Conservation (phyloP, 2,329 filamentous ascomycete genomes). For the Clonostachys chloroleuca region DNA sequence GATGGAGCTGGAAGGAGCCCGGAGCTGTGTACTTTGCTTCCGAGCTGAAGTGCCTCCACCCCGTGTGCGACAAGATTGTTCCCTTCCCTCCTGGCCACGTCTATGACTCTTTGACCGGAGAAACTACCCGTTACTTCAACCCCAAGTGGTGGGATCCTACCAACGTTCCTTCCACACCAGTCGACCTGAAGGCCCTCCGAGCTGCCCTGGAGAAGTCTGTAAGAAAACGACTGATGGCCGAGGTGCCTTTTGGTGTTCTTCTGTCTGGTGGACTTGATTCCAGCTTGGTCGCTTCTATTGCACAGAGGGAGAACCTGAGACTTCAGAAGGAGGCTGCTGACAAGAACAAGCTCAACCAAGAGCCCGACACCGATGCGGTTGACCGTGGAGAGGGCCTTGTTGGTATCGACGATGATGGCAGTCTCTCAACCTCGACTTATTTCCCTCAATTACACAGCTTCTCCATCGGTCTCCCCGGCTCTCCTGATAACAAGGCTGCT, state of each 20-base stretch:
- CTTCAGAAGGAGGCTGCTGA: conserved; percentile 60
- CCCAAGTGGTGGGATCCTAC: conserved; percentile 87
- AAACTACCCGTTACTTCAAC: conserved; percentile 83
- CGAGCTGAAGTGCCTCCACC: conserved; percentile 88
- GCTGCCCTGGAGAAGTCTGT: conserved; percentile 85
- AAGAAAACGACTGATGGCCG: conserved; percentile 95
- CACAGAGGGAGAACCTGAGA: conserved; percentile 84
- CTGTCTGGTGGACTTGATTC: conserved; percentile 95
- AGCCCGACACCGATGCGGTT: conserved; percentile 27
- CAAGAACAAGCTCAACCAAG: conserved; percentile 13
- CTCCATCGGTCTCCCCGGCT: conserved; percentile 91
- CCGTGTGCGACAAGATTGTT: conserved; percentile 92
- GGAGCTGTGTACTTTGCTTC: conserved; percentile 92
- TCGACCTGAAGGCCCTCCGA: conserved; percentile 80
- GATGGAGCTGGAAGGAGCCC: conserved; percentile 79
- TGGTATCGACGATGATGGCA: conserved; percentile 89
- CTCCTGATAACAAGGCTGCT: conserved; percentile 89
- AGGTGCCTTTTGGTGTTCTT: conserved; percentile 95
- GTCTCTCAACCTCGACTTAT: conserved; percentile 84
- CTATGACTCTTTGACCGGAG: conserved; percentile 88
- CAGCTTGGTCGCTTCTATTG: conserved; percentile 90
- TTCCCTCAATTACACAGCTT: conserved; percentile 97
- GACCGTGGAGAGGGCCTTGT: conserved; percentile 65
- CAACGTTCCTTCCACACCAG: conserved; percentile 71
- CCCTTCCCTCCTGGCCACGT: conserved; percentile 93